Evolutionary conservation across 1,284 basidiomycete species (phyloP), one percentile per base, ranked within the genome.

Genomic region (Afroboletus lepidellus): DNA sequence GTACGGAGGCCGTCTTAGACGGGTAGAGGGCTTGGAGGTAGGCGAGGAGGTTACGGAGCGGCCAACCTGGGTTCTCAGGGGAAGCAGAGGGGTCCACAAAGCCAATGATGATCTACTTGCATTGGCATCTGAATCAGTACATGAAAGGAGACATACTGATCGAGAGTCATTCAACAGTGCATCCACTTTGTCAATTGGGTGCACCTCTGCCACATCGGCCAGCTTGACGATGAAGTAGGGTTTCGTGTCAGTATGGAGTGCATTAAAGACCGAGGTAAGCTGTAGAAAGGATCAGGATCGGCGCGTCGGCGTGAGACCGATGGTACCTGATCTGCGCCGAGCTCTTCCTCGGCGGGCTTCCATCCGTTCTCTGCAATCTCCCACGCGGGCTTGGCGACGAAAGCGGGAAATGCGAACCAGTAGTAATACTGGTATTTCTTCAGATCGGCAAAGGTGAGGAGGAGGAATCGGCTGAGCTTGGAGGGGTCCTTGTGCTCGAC

Each of bases 401-500:
- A 84, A 0, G 94, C 93, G 0, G 97, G 97, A 69, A 98, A 97
- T 0, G 91, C 91, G 63, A 98, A 98, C 95, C 96, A 98, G 72
- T 99, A 98, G 67, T 90, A 94, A 69, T 93, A 98, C 58, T 89
- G 90, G 76, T 96, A 98, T 71, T 96, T 98, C 77, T 99, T 99
- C 54, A 99, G 84, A 70, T 99, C 97, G 0, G 97, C 92, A 63
- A 89, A 99, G 0, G 94, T 93, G 59, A 99, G 88, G 24, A 97
- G 76, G 15, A 98, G 76, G 72, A 98, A 98, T 3, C 79, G 78
- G 51, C 83, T 90, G 44, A 98, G 76, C 11, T 76, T 70, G 4
- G 77, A 66, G 0, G 78, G 72, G 53, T 83, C 79, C 46, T 76
- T 75, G 43, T 74, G 77, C 34, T 74, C 64, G 44, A 75, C 57